Percentiles rank a stretch among this genome's conserved stretches.
Evolutionary conservation across 2,329 filamentous ascomycete genomes (phyloP).

Genomic region (Fusarium sp.): DNA sequence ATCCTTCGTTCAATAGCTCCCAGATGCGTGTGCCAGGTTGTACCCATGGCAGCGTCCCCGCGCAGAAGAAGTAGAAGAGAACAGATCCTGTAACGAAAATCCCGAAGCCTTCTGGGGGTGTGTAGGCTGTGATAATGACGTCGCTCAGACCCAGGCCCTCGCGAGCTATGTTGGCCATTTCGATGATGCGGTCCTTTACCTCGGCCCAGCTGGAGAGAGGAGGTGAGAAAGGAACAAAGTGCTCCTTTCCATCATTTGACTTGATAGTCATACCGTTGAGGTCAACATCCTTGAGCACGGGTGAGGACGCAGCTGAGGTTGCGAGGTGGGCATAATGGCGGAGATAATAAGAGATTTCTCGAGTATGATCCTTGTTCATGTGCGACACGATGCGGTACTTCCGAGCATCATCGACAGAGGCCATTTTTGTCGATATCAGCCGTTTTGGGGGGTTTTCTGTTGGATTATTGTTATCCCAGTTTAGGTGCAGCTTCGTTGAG

Average conservation of each 20-base stretch:
- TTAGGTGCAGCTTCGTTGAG: slow-evolving; percentile 1
- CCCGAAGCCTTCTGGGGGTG: slow-evolving; percentile 59
- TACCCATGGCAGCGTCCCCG: slow-evolving; percentile 63
- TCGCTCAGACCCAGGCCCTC: slow-evolving; percentile 69
- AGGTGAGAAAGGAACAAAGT: slow-evolving; percentile 74
- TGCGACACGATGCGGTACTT: slow-evolving; percentile 71
- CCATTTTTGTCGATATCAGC: slow-evolving; percentile 31
- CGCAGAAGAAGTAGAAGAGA: slow-evolving; percentile 65
- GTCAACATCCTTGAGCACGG: slow-evolving; percentile 74
- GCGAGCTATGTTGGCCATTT: slow-evolving; percentile 73
- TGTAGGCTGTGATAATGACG: slow-evolving; percentile 57
- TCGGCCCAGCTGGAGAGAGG: slow-evolving; percentile 77
- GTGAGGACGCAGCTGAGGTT: slow-evolving; percentile 64
- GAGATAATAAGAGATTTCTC: slow-evolving; percentile 82
- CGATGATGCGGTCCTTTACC: slow-evolving; percentile 76
- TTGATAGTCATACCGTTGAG: slow-evolving; percentile 73
- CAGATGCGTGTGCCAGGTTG: slow-evolving; percentile 64
- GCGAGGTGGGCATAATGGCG: slow-evolving; percentile 75
- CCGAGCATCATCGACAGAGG: slow-evolving; percentile 47
- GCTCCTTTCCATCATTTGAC: slow-evolving; percentile 58
- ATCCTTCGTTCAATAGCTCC: slow-evolving; percentile 61
- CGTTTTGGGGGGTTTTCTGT: rapidly evolving
- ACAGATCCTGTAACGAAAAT: slow-evolving; percentile 67
- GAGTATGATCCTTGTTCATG: slow-evolving; percentile 87
- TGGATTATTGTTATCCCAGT: background rate